Evolutionary conservation across 2,329 filamentous ascomycete species (phyloP), one percentile per base, ranked within the genome.

Genomic region (Piedraia hortae): DNA sequence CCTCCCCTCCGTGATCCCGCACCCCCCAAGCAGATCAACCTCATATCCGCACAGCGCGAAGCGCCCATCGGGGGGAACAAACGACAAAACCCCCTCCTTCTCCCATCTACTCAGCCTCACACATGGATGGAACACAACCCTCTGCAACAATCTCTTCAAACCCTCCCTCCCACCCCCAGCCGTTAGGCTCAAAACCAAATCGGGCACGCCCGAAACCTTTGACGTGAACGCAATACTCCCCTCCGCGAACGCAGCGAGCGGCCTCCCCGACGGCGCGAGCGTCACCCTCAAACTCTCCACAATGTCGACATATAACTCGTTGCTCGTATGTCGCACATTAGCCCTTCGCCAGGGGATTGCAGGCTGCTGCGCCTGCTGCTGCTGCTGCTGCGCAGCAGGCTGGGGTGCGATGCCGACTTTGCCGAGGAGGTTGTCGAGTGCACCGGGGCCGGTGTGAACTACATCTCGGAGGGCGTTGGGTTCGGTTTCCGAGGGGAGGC

Each of bases 31-130:
- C 11, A 97, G 49, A 43, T 97, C 75, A 10, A 89, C 77, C 44
- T 91, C 82, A 40, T 97, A 97, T 11, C 78, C 80, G 14, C 78
- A 80, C 10, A 97, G 56, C 18, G 90, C 72, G 42, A 93, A 97
- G 19, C 77, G 63, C 14, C 85, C 85, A 42, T 97, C 85, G 1
- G 85, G 85, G 2, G 85, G 85, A 7, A 97, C 63, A 38, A 97
- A 97, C 39, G 75, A 89, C n/a, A 97, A 53, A 31, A 90, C 73
- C 3, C 85, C 85, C 24, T 64, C 62, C 35, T 89, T 75, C 34
- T 69, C 69, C 85, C 85, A 97, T 30, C 67, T 60, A n/a, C 70
- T 71, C 3, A 97, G 52, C 10, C 85, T 60, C 5, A 97, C 85
- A 37, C 85, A 93, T 0, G 85, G 85, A 42, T 97, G 85, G 35